phyloP scores from a whole-genome alignment of 2,329 filamentous ascomycete genomes.

The Fusarium coicis region DNA sequence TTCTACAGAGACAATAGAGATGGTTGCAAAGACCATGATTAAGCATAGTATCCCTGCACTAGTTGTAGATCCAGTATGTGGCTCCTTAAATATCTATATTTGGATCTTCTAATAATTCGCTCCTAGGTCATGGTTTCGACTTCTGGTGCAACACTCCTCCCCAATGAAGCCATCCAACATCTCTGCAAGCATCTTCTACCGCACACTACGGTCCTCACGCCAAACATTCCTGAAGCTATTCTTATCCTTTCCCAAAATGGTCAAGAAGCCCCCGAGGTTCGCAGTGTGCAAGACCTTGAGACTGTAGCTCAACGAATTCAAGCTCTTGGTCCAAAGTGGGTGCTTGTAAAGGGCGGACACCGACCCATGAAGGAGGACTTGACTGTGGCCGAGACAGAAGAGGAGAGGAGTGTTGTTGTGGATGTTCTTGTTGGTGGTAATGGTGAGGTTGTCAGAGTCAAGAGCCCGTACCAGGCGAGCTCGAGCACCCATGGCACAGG shows the following conservation, averaged over 20 bases:
- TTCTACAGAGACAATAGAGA: conserved; percentile 51
- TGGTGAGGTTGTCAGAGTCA: conserved; percentile 67
- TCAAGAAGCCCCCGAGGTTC: conserved; percentile 54
- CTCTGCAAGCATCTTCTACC: conserved; percentile 72
- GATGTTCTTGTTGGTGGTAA: conserved; percentile 78
- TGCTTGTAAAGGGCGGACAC: conserved; percentile 92
- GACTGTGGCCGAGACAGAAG: conserved; percentile 65
- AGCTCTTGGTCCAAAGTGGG: conserved; percentile 77
- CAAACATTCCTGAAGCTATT: conserved; percentile 80
- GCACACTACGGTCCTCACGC: conserved; percentile 75
- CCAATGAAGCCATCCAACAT: conserved; percentile 69
- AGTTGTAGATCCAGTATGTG: conserved; percentile 53
- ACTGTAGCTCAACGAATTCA: conserved; percentile 73
- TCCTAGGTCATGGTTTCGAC: conserved; percentile 90
- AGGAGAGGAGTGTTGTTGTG: conserved; percentile 74
- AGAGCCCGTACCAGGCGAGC: conserved; percentile 76
- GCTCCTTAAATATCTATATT: no score
- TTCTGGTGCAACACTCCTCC: conserved; percentile 77
- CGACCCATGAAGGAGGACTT: conserved; percentile 76
- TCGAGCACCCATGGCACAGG: conserved; percentile 94
- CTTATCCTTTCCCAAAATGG: conserved; percentile 69
- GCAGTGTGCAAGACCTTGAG: conserved; percentile 73
- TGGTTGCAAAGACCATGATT: conserved; percentile 47
- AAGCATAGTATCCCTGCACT: conserved; percentile 47
- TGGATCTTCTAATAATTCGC: neutral